phyloP scores from a whole-genome alignment of 805 yeast genomes.

The Zygotorulaspora florentina region DNA sequence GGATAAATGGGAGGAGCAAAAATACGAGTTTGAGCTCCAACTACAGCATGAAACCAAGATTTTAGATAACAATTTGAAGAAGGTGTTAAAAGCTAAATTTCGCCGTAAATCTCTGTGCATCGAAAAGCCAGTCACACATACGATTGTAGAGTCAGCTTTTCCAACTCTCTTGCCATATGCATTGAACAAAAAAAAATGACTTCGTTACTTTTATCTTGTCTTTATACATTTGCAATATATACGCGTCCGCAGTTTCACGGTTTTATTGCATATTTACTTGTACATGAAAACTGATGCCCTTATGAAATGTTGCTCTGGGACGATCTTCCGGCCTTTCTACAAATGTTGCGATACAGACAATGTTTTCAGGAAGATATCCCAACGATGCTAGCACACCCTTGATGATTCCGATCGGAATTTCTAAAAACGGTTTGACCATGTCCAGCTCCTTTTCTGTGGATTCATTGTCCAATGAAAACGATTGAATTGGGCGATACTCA shows the following conservation, averaged over 20 bases:
- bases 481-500: conserved; percentile 28
- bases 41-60: conserved; percentile 16
- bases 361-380: conserved; percentile 26
- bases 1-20: conserved; percentile 14
- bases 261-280: conserved; percentile 20
- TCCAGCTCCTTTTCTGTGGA: conserved; percentile 21
- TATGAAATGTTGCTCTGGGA: conserved; percentile 17
- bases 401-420: conserved; percentile 33
- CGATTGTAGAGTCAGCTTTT: not conserved
- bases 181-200: conserved; percentile 12
- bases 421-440: conserved; percentile 32
- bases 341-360: conserved; percentile 28
- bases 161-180: conserved; percentile 4
- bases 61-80: conserved; percentile 11
- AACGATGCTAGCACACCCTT: conserved; percentile 32
- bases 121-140: conserved; percentile 4
- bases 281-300: conserved; percentile 34
- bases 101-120: conserved; percentile 3
- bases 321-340: conserved; percentile 26
- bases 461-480: conserved; percentile 23
- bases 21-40: conserved; percentile 11
- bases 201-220: not conserved
- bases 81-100: conserved; percentile 4
- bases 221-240: not conserved
- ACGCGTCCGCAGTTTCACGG: not conserved